Evolutionary conservation across 73 alveolate genomes (phyloP).

Genomic region (Uronychia binucleata): DNA sequence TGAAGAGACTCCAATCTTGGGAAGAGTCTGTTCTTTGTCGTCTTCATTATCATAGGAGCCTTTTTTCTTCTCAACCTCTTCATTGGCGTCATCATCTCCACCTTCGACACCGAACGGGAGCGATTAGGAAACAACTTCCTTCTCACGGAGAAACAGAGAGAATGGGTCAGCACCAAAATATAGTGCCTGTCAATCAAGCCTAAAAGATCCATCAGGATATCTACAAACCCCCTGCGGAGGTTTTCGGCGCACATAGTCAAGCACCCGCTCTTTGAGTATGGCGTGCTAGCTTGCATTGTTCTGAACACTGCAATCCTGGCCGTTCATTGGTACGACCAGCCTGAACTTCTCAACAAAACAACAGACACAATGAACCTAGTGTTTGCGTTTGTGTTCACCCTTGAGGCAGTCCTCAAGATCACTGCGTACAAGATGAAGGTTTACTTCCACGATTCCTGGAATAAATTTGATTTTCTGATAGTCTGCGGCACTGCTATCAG

Average conservation of each 20-base stretch:
- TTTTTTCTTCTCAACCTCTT: constrained; percentile 20
- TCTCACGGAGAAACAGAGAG: constrained; percentile 9
- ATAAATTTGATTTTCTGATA: constrained; percentile 45
- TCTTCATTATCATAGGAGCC: constrained; percentile 14
- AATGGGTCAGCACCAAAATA: constrained; percentile 5
- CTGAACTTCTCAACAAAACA: background rate
- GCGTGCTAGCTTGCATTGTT: constrained; percentile 57
- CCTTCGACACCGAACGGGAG: constrained; percentile 1
- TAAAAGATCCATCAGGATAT: background rate
- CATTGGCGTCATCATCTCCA: constrained; percentile 26
- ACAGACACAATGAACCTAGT: constrained; percentile 15
- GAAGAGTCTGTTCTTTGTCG: constrained; percentile 4
- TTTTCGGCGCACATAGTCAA: background rate
- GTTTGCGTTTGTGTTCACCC: constrained; percentile 39
- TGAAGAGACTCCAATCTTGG: constrained; percentile 17
- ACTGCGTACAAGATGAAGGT: constrained; percentile 6
- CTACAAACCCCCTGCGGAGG: constrained; percentile 6
- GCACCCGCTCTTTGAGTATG: constrained; percentile 37
- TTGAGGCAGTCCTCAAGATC: constrained; percentile 49
- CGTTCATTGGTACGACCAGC: constrained; percentile 37
- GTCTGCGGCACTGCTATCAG: constrained; percentile 26
- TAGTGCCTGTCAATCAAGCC: background rate
- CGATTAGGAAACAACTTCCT: constrained; percentile 1
- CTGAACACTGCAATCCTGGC: constrained; percentile 39
- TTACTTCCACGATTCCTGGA: constrained; percentile 54